Evolutionary conservation across 2,329 filamentous ascomycete genomes (phyloP), one percentile per base, ranked within the genome.

Genomic region (Calcarisporium arbuscula): DNA sequence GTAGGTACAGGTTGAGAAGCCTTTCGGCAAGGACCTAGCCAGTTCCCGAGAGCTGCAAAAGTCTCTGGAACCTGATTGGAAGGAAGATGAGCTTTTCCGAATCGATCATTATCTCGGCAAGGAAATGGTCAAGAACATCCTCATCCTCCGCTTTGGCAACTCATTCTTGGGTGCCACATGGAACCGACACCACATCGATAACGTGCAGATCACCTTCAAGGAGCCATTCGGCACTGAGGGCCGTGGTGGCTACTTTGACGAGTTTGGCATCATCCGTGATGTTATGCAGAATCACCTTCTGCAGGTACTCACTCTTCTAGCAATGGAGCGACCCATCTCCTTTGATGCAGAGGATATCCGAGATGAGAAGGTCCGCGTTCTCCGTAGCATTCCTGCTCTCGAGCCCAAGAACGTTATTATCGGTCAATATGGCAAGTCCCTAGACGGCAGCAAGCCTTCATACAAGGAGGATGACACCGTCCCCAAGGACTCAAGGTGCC

Each of bases 321-420:
- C 92, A 42, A 98, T 98, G 92, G 92, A 98, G 70, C 80, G 92
- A 44, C 92, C 92, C 38, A 92, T 98, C 57, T 96, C 90, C 9
- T 98, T 98, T 74, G 95, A 92, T 26, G 79, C 92, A 22, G 92
- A 98, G 66, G 92, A 98, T 54, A 94, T 98, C 49, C 88, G 92
- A 57, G 94, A 98, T 60, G 92, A 98, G 67, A 98, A 98, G 70
- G 88, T 96, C 48, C 84, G 92, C 52, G 94, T 98, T 16, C 80
- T 98, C 38, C 84, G 92, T 50, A 85, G 82, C 35, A 98, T 98
- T 60, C 83, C 89, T 41, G 75, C 87, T 26, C 95, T 98, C 51
- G 89, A 96, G 69, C 90, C 92, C 51, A 96, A 96, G 82, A 95
- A 98, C 60, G 92, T 98, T 61, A 98, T 98, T 58, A 98, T 98